These are phyloP conservation scores for Protomyces gravidus DNA, from an alignment of 1,139 yeast species.

Conservation along the genomic window DNA sequence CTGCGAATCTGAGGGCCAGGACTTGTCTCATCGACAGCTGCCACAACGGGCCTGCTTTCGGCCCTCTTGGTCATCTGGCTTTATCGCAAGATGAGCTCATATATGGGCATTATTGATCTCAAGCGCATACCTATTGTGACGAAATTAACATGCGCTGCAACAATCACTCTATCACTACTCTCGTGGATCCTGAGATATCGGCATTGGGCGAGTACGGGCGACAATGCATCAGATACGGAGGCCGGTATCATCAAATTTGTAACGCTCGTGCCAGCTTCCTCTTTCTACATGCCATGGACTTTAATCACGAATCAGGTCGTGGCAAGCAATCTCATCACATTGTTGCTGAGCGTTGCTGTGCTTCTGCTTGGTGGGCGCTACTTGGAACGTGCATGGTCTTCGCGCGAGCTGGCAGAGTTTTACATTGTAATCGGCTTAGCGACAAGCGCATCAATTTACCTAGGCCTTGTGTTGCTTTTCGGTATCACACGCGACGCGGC, in stretches of 20 bases:
- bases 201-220: not conserved
- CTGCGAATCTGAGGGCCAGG: too few species aligned
- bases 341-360: constrained; percentile 48
- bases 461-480: constrained; percentile 44
- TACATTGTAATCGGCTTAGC: constrained; percentile 54
- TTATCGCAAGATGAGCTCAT: not conserved
- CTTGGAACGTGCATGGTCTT: constrained; percentile 55
- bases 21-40: not conserved
- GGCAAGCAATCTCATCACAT: constrained; percentile 55
- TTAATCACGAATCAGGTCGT: constrained; percentile 66
- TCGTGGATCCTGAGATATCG: constrained; percentile 14
- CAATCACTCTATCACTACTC: constrained; percentile 14
- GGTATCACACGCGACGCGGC: constrained; percentile 33
- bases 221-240: not conserved
- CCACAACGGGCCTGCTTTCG: not conserved
- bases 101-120: constrained; percentile 4
- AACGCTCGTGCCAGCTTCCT: constrained; percentile 64
- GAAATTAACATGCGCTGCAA: constrained; percentile 5
- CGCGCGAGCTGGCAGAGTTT: constrained; percentile 57
- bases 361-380: constrained; percentile 54
- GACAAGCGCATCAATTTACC: constrained; percentile 55
- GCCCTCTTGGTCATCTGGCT: not conserved
- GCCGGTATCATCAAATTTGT: constrained; percentile 37
- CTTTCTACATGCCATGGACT: constrained; percentile 67
- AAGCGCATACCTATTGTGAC: constrained; percentile 17